Percentiles rank a stretch among this genome's conserved stretches.
phyloP scores from a whole-genome alignment of 1,284 basidiomycete species.

The Ustilago sp. region DNA sequence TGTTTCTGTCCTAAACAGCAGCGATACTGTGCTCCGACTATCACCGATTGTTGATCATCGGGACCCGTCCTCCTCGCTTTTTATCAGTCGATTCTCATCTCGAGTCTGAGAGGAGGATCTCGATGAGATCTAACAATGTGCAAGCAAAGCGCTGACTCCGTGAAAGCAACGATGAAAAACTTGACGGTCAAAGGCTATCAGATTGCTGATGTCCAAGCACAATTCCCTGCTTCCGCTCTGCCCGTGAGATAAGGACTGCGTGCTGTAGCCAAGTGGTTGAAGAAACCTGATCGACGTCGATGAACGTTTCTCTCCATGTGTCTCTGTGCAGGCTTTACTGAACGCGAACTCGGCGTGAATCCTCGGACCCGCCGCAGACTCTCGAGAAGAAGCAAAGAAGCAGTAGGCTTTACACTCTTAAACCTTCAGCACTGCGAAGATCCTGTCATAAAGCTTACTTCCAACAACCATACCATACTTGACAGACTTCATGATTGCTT shows the following conservation, averaged over 20 bases:
- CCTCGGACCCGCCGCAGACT: constrained; percentile 15
- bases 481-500: neutral
- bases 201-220: neutral
- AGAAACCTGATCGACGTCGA: constrained; percentile 1
- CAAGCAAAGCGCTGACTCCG: neutral
- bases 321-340: neutral
- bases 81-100: neutral
- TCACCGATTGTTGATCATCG: no score
- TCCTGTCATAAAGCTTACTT: neutral
- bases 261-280: neutral
- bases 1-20: no score
- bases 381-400: neutral
- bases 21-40: no score
- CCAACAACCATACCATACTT: no score
- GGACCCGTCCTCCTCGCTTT: no score
- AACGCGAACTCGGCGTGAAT: constrained; percentile 17
- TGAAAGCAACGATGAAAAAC: neutral
- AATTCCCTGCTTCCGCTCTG: neutral
- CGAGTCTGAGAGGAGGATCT: neutral
- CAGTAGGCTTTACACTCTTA: no score
- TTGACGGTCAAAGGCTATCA: neutral
- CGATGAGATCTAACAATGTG: neutral
- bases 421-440: neutral
- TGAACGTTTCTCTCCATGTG: neutral
- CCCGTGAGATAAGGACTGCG: neutral